A percentile compares a stretch with the other conserved stretches of the same genome.
Conservation (phyloP, 148 eudicot species). For the Chenopodium formosanum region DNA sequence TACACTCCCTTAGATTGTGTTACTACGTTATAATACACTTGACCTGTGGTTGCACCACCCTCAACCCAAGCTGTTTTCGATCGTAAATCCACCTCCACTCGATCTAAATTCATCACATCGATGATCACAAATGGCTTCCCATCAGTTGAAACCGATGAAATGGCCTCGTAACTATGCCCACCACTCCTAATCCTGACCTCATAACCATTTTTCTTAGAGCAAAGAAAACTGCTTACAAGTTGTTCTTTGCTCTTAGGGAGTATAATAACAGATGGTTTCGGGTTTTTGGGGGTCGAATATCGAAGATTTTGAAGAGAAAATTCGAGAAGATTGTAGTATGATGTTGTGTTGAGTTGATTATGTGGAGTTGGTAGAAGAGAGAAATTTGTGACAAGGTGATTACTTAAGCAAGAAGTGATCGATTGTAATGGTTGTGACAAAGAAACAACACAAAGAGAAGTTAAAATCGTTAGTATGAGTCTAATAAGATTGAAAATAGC, state of each 20-base stretch:
- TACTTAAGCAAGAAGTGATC: slow-evolving; percentile 14
- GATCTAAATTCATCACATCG: no score
- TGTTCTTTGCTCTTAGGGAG: slow-evolving; percentile 20
- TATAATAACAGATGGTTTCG: slow-evolving; percentile 14
- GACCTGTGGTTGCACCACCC: no score
- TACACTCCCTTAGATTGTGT: no score
- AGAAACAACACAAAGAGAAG: slow-evolving; percentile 5
- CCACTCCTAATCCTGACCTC: background rate
- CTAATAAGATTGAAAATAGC: background rate
- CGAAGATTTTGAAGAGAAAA: slow-evolving; percentile 26
- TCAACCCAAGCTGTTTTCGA: no score
- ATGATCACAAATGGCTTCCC: no score
- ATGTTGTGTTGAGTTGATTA: slow-evolving; percentile 4
- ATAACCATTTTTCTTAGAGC: slow-evolving; percentile 5
- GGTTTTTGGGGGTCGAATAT: background rate
- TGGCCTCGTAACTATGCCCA: no score
- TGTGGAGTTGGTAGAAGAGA: slow-evolving; percentile 7
- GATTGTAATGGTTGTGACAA: slow-evolving; percentile 5
- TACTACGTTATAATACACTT: no score
- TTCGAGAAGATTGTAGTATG: slow-evolving; percentile 6
- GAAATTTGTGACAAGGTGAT: slow-evolving; percentile 21
- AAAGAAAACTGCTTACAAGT: slow-evolving; percentile 5
- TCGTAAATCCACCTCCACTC: no score
- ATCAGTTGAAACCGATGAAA: no score
- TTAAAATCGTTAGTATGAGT: background rate